Base-by-base conservation (phyloP, 192 early-diverging fungal species). In the Oehlia diaphana region DNA sequence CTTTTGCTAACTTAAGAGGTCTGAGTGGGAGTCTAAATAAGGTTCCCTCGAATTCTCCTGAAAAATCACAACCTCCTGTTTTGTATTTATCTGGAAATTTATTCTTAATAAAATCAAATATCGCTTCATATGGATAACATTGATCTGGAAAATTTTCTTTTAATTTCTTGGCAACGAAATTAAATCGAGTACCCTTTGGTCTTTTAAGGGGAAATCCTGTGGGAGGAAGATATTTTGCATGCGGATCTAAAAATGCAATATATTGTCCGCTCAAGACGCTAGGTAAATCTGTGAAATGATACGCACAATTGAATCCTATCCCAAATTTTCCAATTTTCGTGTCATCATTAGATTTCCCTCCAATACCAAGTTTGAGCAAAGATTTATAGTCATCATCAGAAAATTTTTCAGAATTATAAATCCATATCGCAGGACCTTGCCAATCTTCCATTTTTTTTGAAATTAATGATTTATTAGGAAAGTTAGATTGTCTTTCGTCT, bases 361-460 rank as follows among this genome's bases (percentile, higher is more conserved):
- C 53, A 16, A 21, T 58, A 0, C 53, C 81, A 19, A 82, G 39
- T 47, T 80, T 78, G 33, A 39, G 42, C 31, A 82, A 35, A 12
- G 69, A 63, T 26, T 37, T 1, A 19, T 73, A 82, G 21, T 73
- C 79, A 6, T 73, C 39, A 14, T 74, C 13, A n/a, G 44, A 64
- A 63, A 82, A 80, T 42, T 65, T 7, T 16, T 42, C 69, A 35
- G 79, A 69, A 63, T 82, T 82, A 49, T 80, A 82, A 8, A 82
- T 50, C n/a, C 67, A 33, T n/a, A 82, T 21, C 42, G 81, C 78
- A n/a, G 78, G 81, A 35, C 81, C 81, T 61, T 82, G 78, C 68
- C 78, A 66, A 4, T 9, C 70, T 14, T 14, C 58, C 81, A 82
- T 82, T 21, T 72, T 28, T 35, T 26, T 5, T 19, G 58, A 74